Conservation (phyloP, 768 basidiomycete genomes). For the Coprinellus aureogranulatus region DNA sequence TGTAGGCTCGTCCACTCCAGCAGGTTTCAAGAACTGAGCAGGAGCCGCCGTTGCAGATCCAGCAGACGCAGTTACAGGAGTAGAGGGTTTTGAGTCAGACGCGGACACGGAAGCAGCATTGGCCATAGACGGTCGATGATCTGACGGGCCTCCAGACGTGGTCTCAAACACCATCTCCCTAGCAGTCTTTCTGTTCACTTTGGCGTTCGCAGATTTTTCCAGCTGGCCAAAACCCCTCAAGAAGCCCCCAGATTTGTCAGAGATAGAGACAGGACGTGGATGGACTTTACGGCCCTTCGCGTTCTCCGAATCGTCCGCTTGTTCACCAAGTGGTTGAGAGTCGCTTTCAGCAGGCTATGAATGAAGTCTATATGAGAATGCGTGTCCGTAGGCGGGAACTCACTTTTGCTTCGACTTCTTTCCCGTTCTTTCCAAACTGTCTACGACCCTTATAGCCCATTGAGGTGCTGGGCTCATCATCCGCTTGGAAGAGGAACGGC, state of each 20-base stretch:
- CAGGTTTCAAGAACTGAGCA: conserved; percentile 50
- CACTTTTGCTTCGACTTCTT: conserved; percentile 28
- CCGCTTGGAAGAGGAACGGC: conserved; percentile 14
- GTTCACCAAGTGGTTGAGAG: not conserved
- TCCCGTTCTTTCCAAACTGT: conserved; percentile 44
- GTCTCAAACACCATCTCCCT: conserved; percentile 46
- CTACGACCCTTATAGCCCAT: conserved; percentile 42
- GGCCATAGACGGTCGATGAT: conserved; percentile 31
- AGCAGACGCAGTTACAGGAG: conserved; percentile 4
- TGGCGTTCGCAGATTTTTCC: conserved; percentile 17
- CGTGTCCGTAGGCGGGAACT: not conserved
- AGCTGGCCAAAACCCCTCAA: conserved; percentile 18
- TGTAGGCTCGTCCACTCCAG: conserved; percentile 52
- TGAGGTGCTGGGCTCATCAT: not conserved
- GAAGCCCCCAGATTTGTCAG: conserved; percentile 20
- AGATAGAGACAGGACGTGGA: conserved; percentile 26
- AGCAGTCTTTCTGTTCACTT: conserved; percentile 34
- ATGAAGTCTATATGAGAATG: not conserved
- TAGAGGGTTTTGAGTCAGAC: not conserved
- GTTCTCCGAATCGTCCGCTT: not conserved
- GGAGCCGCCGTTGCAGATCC: conserved; percentile 11
- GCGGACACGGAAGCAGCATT: not conserved
- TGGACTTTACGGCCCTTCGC: conserved; percentile 16
- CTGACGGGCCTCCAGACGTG: conserved; percentile 44
- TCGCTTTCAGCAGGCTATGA: not conserved